A percentile compares a stretch with the other conserved stretches of the same genome.
Evolutionary conservation across 1,139 yeast genomes (phyloP).

Genomic region (Saccharomyces hybrid): DNA sequence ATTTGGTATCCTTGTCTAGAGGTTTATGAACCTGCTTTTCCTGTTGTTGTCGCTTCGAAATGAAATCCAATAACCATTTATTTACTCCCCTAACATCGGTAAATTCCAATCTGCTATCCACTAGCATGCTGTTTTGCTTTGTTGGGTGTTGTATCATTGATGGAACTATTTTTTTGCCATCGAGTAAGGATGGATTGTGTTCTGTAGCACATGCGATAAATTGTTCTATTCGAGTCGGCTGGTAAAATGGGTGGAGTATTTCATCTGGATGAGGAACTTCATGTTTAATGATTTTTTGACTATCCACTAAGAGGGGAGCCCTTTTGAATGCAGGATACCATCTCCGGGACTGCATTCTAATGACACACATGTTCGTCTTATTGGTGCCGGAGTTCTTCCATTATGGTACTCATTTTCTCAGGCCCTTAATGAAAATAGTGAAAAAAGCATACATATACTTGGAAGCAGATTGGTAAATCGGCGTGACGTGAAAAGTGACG

Average conservation of each 20-base stretch:
- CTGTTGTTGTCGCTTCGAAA: not conserved
- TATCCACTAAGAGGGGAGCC: not conserved
- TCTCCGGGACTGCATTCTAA: constrained; percentile 1
- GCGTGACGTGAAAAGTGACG: constrained; percentile 3
- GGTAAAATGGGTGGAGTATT: constrained; percentile 23
- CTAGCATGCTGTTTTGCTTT: constrained; percentile 7
- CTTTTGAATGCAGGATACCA: constrained; percentile 1
- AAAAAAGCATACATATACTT: constrained; percentile 1
- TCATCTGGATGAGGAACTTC: constrained; percentile 14
- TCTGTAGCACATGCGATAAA: constrained; percentile 18
- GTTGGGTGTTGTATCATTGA: constrained; percentile 11
- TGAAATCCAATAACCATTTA: constrained; percentile 10
- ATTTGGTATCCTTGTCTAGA: not conserved
- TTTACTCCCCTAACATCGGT: constrained; percentile 13
- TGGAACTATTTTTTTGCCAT: constrained; percentile 16
- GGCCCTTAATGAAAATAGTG: not conserved
- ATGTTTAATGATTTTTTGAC: not conserved
- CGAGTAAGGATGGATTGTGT: constrained; percentile 13
- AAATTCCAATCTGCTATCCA: constrained; percentile 13
- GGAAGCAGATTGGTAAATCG: not conserved
- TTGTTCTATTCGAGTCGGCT: constrained; percentile 18
- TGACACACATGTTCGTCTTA: not conserved
- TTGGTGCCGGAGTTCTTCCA: not conserved
- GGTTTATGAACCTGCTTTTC: not conserved
- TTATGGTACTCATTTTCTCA: not conserved